Evolutionary conservation across 352 stramenopile genomes (phyloP), one percentile per base, ranked within the genome.

Genomic region (Phytophthora brassicae): DNA sequence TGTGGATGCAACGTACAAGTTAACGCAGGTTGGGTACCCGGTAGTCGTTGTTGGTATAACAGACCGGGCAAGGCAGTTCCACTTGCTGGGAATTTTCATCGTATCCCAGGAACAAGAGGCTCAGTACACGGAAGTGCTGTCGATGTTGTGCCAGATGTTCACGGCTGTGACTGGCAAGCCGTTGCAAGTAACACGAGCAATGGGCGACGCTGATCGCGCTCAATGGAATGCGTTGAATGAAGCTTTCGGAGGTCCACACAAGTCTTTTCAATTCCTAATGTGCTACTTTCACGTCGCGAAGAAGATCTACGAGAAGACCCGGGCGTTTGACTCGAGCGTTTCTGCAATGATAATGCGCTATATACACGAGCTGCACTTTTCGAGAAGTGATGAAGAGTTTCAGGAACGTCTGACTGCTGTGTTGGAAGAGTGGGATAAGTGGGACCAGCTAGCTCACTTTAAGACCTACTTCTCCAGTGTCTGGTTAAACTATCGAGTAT

Each of bases 281-380:
- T 77, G 64, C 16, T 73, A 68, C 26, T 72, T 70, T 41, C 56
- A 73, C 22, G 64, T 74, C 7, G 63, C 61, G 17, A 56, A 60
- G 26, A 69, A 77, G 42, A n/a, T 72, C 1, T 64, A 69, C 20
- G 65, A 72, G 28, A 53, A 52, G 8, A 36, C 49, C 17, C 43
- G 46, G 6, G n/a, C 51, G 2, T 20, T 72, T 1, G 22, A 45
- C 4, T 12, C 45, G 6, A 6, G 20, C 5, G 26, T 29, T 16
- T 20, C 35, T 14, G 19, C 24, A 4, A 45, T 57, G 19, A 46
- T 66, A 14, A 17, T 46, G 4, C 17, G 19, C 2, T 13, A 54
- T 31, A 13, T 44, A 11, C 47, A 43, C 12, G 47, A 54, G 35
- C 42, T 60, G 8, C 53, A 60, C 22, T 53, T 52, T 24, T 19